A percentile compares a stretch with the other conserved stretches of the same genome.
phyloP scores from a whole-genome alignment of 2,329 filamentous ascomycete genomes.

The Aspergillus sp. region DNA sequence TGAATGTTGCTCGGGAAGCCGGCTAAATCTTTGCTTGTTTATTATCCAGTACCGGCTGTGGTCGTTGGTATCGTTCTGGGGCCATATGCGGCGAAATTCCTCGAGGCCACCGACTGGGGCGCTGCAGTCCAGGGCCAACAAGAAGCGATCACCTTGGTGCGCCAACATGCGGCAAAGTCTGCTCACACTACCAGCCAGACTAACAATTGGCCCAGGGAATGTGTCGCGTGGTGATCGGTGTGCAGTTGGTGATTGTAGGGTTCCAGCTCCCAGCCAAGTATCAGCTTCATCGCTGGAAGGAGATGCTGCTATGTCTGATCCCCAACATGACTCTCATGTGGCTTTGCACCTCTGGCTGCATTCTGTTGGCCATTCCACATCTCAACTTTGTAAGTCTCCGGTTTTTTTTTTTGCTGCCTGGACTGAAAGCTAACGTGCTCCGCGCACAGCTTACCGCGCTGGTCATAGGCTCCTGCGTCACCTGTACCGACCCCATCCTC shows the following conservation, averaged over 20 bases:
- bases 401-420: no score
- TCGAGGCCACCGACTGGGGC: constrained; percentile 47
- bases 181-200: not conserved
- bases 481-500: constrained; percentile 61
- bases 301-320: constrained; percentile 56
- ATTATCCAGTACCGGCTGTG: constrained; percentile 54
- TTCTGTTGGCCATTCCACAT: constrained; percentile 56
- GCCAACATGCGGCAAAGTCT: not conserved
- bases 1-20: no score
- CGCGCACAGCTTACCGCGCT: constrained; percentile 48
- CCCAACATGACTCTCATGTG: constrained; percentile 65
- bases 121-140: not conserved
- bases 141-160: constrained; percentile 1
- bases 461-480: constrained; percentile 62
- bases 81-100: constrained; percentile 54
- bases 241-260: constrained; percentile 64
- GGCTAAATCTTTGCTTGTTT: no score
- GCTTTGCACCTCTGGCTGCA: constrained; percentile 58
- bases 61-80: constrained; percentile 56
- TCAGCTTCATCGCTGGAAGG: constrained; percentile 49
- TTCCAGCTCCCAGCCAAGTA: constrained; percentile 62
- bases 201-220: constrained; percentile 41
- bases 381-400: constrained; percentile 43
- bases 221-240: constrained; percentile 59
- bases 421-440: no score